phyloP scores from a whole-genome alignment of 2,329 filamentous ascomycete genomes.

The Acarospora socialis region DNA sequence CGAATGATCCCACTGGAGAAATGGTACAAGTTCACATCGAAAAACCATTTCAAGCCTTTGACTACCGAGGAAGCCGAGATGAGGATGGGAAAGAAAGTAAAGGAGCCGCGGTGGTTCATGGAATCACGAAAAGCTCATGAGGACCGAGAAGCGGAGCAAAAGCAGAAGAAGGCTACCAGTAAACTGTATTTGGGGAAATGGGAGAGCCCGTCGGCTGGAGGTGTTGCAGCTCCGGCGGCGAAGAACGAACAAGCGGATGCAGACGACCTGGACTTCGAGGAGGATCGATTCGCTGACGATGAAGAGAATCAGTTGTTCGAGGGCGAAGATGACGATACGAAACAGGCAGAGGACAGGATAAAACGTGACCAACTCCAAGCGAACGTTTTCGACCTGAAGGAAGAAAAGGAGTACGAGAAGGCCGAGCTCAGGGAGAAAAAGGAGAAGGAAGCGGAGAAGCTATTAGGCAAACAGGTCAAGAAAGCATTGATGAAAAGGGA shows the following conservation, averaged over 20 bases:
- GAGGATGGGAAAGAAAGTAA: slow-evolving; percentile 63
- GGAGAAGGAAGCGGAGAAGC: slow-evolving; percentile 54
- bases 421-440: slow-evolving; percentile 48
- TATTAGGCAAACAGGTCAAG: slow-evolving; percentile 60
- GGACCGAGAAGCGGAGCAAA: slow-evolving; percentile 34
- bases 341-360: slow-evolving; percentile 56
- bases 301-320: slow-evolving; percentile 68
- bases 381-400: slow-evolving; percentile 66
- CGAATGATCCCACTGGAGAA: slow-evolving; percentile 87
- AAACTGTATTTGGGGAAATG: slow-evolving; percentile 20
- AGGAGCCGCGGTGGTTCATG: slow-evolving; percentile 69
- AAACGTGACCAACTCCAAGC: slow-evolving; percentile 74
- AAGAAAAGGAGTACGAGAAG: slow-evolving; percentile 56
- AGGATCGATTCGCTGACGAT: slow-evolving; percentile 71
- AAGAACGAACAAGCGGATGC: slow-evolving; percentile 39
- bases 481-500: slow-evolving; percentile 76
- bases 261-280: slow-evolving; percentile 54
- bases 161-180: slow-evolving; percentile 22
- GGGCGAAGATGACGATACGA: slow-evolving; percentile 69
- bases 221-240: slow-evolving; percentile 21
- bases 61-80: slow-evolving; percentile 76
- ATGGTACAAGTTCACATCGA: slow-evolving; percentile 78
- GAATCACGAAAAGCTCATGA: slow-evolving; percentile 37
- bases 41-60: slow-evolving; percentile 64
- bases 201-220: slow-evolving; percentile 28